Percentiles rank a stretch among this genome's conserved stretches.
phyloP scores from a whole-genome alignment of 371 early-diverging fungal species.

The Lichtheimia hyalospora region DNA sequence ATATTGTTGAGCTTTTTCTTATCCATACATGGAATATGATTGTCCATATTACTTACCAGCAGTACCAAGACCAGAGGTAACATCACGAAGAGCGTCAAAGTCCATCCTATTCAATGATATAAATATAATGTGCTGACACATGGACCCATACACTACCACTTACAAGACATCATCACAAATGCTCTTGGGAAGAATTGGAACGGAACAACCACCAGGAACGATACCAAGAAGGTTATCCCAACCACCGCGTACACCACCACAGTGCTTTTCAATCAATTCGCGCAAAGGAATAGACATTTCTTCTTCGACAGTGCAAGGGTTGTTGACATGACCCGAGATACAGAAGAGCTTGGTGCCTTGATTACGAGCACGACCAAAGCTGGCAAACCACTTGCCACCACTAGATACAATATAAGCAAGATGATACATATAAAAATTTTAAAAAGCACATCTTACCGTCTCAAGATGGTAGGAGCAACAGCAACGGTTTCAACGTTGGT shows the following conservation, averaged over 20 bases:
- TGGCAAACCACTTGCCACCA: conserved; percentile 94
- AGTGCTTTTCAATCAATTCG: conserved; percentile 95
- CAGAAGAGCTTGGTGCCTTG: conserved; percentile 96
- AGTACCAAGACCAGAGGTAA: conserved; percentile 86
- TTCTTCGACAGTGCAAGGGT: conserved; percentile 96
- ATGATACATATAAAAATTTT: no score
- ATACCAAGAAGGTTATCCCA: conserved; percentile 98
- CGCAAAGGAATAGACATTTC: conserved; percentile 96
- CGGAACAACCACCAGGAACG: conserved; percentile 96
- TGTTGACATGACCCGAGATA: conserved; percentile 96
- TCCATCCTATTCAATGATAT: conserved; percentile 72
- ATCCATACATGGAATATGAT: neutral
- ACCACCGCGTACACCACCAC: conserved; percentile 95
- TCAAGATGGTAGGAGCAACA: conserved; percentile 94
- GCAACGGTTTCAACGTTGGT: conserved; percentile 98
- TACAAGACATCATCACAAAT: conserved; percentile 88
- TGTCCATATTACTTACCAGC: neutral
- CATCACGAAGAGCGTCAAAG: conserved; percentile 95
- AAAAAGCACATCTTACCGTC: conserved; percentile 54
- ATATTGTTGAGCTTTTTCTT: conserved; percentile 19
- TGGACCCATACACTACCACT: conserved; percentile 2
- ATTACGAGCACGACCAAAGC: conserved; percentile 92
- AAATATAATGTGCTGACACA: no score
- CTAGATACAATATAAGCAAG: conserved; percentile 20
- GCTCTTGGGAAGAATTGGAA: conserved; percentile 86